Evolutionary conservation across 2,329 filamentous ascomycete species (phyloP).

Genomic region (Passalora sequoiae): DNA sequence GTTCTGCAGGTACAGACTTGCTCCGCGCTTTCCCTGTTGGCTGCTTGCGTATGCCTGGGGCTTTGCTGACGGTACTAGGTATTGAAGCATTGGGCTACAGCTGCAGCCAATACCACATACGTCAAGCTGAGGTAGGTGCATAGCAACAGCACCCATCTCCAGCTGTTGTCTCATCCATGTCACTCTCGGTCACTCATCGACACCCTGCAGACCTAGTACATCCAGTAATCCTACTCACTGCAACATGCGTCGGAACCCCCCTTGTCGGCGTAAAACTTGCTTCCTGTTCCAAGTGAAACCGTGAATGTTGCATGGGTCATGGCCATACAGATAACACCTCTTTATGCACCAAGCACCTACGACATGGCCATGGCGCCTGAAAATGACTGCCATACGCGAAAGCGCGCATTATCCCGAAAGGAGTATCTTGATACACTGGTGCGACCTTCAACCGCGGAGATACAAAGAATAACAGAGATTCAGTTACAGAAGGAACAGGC

Average conservation of each 20-base stretch:
- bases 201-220: too few species aligned
- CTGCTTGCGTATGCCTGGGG: neutral
- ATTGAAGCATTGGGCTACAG: neutral
- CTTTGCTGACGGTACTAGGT: neutral
- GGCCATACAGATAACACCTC: constrained; percentile 2
- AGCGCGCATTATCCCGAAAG: constrained; percentile 20
- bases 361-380: constrained; percentile 5
- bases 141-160: too few species aligned
- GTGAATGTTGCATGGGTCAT: neutral
- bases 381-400: neutral
- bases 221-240: too few species aligned
- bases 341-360: neutral
- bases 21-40: neutral
- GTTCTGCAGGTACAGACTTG: neutral
- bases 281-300: neutral
- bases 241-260: too few species aligned
- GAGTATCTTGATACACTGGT: constrained; percentile 26
- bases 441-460: constrained; percentile 18
- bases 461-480: constrained; percentile 22
- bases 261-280: neutral
- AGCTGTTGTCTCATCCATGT: too few species aligned
- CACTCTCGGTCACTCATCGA: too few species aligned
- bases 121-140: too few species aligned
- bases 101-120: neutral
- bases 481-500: constrained; percentile 25